Evolutionary conservation across 192 early-diverging fungal genomes (phyloP).

Genomic region (Podila epicladia): DNA sequence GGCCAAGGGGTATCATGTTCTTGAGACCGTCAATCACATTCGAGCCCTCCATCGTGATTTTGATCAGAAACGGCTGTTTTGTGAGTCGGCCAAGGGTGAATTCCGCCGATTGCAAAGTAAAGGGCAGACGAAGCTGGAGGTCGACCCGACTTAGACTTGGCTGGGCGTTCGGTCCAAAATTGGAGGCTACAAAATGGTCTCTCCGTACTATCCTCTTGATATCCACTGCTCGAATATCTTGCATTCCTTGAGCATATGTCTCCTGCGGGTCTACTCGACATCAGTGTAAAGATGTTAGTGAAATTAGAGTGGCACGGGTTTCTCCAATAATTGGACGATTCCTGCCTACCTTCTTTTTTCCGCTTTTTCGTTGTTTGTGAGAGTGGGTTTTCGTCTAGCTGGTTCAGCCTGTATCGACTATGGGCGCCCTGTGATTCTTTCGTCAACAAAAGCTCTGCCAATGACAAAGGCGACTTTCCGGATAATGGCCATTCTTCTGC

Average conservation of each 20-base stretch:
- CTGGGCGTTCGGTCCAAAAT: conserved; percentile 51
- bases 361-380: conserved; percentile 11
- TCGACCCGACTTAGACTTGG: conserved; percentile 47
- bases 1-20: conserved; percentile 40
- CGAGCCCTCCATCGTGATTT: conserved; percentile 46
- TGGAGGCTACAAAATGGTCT: conserved; percentile 18
- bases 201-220: conserved; percentile 18
- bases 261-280: conserved; percentile 11
- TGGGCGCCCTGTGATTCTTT: conserved; percentile 55
- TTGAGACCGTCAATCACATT: conserved; percentile 58
- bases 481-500: conserved; percentile 53
- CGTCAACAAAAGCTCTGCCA: conserved; percentile 48
- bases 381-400: conserved; percentile 57
- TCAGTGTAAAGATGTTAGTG: neutral
- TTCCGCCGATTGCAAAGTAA: conserved; percentile 10
- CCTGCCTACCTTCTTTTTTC: conserved; percentile 32
- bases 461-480: conserved; percentile 49
- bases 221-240: conserved; percentile 32
- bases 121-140: conserved; percentile 34
- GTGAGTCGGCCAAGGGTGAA: conserved; percentile 15
- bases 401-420: conserved; percentile 53
- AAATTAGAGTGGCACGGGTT: neutral
- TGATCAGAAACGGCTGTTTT: conserved; percentile 32
- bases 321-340: no score
- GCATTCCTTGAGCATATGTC: conserved; percentile 15